Conservation (phyloP, 2,329 filamentous ascomycete genomes). For the Neonectria coccinea region DNA sequence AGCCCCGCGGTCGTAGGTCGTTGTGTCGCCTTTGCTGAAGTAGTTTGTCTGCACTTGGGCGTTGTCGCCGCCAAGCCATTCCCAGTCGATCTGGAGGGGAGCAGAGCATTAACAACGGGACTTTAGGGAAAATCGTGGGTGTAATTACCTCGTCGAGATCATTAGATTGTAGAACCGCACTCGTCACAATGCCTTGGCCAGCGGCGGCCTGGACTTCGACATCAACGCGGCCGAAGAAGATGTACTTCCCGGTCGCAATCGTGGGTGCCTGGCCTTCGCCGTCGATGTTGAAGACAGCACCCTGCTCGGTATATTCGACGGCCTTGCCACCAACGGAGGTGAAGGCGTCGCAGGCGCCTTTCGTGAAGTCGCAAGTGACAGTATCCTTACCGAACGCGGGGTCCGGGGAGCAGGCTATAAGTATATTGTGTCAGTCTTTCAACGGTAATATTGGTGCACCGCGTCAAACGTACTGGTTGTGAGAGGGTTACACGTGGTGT, state of each 20-base stretch:
- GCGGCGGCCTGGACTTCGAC: conserved; percentile 77
- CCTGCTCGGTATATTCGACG: conserved; percentile 44
- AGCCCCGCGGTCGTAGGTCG: conserved; percentile 75
- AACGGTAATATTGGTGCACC: too few relatives aligned
- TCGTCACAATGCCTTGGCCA: conserved; percentile 81
- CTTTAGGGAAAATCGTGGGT: fast-evolving
- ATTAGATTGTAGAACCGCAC: conserved; percentile 80
- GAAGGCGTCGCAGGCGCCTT: conserved; percentile 62
- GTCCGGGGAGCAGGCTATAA: conserved; percentile 68
- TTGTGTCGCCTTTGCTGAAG: conserved; percentile 79
- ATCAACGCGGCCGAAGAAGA: conserved; percentile 85
- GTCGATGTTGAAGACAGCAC: conserved; percentile 65
- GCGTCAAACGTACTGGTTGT: neutral
- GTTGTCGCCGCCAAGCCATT: conserved; percentile 79
- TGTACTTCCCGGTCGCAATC: conserved; percentile 79
- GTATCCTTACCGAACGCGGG: conserved; percentile 73
- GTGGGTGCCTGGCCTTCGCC: conserved; percentile 67
- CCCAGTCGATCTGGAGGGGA: conserved; percentile 76
- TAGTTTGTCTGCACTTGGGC: conserved; percentile 88
- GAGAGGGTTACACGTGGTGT: neutral
- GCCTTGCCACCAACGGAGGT: conserved; percentile 39
- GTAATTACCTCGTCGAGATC: conserved; percentile 68
- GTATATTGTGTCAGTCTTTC: neutral
- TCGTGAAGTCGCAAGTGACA: conserved; percentile 72
- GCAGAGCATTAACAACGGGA: conserved; percentile 7